Percentiles rank a stretch among this genome's conserved stretches.
Evolutionary conservation across 1,284 basidiomycete genomes (phyloP).

Genomic region (Filobasidium uniguttulatum): DNA sequence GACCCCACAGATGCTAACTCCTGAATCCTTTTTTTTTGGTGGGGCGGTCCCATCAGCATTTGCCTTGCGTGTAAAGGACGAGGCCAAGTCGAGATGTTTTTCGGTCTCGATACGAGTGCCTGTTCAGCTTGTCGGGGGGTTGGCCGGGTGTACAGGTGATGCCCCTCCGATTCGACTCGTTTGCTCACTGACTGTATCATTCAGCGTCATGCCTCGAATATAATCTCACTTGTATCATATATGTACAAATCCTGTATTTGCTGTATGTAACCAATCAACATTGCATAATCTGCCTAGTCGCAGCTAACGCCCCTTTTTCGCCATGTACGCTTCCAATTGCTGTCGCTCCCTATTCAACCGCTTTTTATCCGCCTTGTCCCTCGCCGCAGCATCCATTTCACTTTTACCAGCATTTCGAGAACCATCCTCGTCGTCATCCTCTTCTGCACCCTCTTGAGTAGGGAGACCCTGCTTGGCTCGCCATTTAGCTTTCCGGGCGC

Average conservation of each 20-base stretch:
- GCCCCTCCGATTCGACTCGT: too few relatives aligned
- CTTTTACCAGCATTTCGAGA: slow-evolving; percentile 4
- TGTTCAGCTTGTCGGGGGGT: slow-evolving; percentile 11
- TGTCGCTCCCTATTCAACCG: slow-evolving; percentile 32
- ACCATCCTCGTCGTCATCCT: slow-evolving; percentile 15
- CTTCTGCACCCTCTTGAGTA: slow-evolving; percentile 26
- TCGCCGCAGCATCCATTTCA: slow-evolving; percentile 13
- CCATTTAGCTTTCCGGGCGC: slow-evolving; percentile 57
- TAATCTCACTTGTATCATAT: not conserved
- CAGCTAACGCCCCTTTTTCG: slow-evolving; percentile 28
- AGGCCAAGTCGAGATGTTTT: slow-evolving; percentile 6
- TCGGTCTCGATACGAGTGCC: slow-evolving; percentile 8
- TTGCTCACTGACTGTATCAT: too few relatives aligned
- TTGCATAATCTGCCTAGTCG: slow-evolving; percentile 5
- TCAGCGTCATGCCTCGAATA: not conserved
- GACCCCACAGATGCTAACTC: too few relatives aligned
- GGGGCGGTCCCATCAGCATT: not conserved
- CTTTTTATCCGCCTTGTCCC: slow-evolving; percentile 26
- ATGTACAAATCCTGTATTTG: not conserved
- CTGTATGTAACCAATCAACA: not conserved
- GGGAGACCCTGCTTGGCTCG: slow-evolving; percentile 42
- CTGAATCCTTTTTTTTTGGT: not conserved
- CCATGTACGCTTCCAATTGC: slow-evolving; percentile 30
- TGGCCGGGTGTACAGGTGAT: slow-evolving; percentile 5
- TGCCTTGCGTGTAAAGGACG: slow-evolving; percentile 4